phyloP scores from a whole-genome alignment of 305 asterid species.

The Solanum aculeatissimum region DNA sequence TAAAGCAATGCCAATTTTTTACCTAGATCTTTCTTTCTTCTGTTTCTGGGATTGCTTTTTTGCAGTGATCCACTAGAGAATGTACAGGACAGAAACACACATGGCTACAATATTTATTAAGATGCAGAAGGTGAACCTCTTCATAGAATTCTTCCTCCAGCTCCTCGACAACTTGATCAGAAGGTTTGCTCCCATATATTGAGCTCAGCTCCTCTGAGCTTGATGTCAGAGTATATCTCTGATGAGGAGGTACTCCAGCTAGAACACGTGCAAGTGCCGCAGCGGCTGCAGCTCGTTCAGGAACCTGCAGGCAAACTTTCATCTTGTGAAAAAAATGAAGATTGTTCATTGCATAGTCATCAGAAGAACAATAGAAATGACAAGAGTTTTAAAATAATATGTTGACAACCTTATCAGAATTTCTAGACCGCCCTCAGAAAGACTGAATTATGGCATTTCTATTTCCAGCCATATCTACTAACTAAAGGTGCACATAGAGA shows the following conservation, averaged over 20 bases:
- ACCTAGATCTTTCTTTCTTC: neutral
- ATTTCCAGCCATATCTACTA: neutral
- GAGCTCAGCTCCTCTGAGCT: conserved; percentile 84
- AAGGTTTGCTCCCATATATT: conserved; percentile 69
- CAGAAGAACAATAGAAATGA: neutral
- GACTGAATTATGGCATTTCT: neutral
- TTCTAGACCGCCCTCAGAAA: neutral
- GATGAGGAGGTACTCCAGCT: conserved; percentile 92
- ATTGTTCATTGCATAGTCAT: neutral
- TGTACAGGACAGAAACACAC: conserved; percentile 6
- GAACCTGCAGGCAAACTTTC: conserved; percentile 44
- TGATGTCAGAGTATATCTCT: conserved; percentile 64
- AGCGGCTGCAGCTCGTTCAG: conserved; percentile 98
- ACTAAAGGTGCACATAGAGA: neutral
- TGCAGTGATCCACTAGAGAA: conserved; percentile 2
- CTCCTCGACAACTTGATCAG: conserved; percentile 47
- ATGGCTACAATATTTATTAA: neutral
- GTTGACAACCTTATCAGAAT: neutral
- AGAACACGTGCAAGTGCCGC: conserved; percentile 95
- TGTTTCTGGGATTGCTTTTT: neutral
- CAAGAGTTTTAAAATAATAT: neutral
- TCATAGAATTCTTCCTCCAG: conserved; percentile 84
- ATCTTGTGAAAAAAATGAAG: neutral
- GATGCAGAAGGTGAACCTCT: conserved; percentile 46
- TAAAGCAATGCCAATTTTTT: neutral